Evolutionary conservation across 345 rosid species (phyloP), one percentile per base, ranked within the genome.

Genomic region (Eucalyptus regnans): DNA sequence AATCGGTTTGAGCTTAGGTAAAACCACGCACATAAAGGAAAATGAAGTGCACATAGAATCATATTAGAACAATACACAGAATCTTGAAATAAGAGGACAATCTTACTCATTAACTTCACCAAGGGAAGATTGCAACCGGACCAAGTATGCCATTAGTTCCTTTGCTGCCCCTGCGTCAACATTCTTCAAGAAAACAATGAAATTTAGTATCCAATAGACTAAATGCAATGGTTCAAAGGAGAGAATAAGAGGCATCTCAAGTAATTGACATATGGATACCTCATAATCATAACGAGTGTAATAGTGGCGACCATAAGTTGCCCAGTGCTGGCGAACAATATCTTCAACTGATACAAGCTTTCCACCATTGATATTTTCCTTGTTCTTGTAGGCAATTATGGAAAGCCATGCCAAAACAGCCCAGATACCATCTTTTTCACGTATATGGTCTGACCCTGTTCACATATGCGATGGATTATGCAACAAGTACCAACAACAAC

Each of bases 401-500:
- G 99, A 98, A 56, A 97, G 92, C 99, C 99, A 98, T 44, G 99
- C 99, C 91, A 98, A 93, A 90, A 98, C 99, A 44, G 99, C 99
- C 99, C 99, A 98, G 58, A 98, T 97, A 86, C 99, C 98, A 92
- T 98, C 99, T 90, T 97, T 98, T 95, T 98, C 99, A 51, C 99
- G 97, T 62, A 98, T 97, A 91, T 98, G 99, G 92, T 97, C 99
- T 3, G 99, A 98, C 86, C 99, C 98, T 96, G 95, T 90, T 86
- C 89, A 86, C 84, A 90, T 88, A 88, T 84, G 88, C 54, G 17
- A 85, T 85, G 44, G 87, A 89, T 60, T 56, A 90, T 50, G 50
- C 58, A 87, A n/a, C 76, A 76, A 41, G 48, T 41, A 48, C 48
- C 84, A 41, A 76, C 5, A 76, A 76, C 84, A 41, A 76, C 15